Evolutionary conservation across 345 rosid genomes (phyloP).

Genomic region (Gossypium raimondii): DNA sequence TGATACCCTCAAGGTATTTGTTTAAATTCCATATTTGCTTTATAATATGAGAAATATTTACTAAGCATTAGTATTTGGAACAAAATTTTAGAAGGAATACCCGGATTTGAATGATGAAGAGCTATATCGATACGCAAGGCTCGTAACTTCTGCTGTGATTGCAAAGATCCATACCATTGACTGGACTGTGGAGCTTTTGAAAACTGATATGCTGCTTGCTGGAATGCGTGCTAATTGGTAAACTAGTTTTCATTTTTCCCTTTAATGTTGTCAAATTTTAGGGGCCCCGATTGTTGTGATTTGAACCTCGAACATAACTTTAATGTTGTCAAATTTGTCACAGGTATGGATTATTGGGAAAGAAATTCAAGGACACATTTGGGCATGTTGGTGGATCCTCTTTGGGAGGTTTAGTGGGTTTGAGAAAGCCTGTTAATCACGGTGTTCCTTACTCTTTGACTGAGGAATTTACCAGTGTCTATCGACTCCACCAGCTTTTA

Average conservation of each 20-base stretch:
- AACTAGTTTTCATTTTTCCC: neutral
- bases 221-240: constrained; percentile 62
- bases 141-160: constrained; percentile 58
- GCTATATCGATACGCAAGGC: constrained; percentile 43
- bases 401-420: constrained; percentile 50
- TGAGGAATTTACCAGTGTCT: constrained; percentile 59
- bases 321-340: neutral
- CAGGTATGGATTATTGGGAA: constrained; percentile 59
- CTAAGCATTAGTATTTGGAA: neutral
- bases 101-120: constrained; percentile 42
- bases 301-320: neutral
- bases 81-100: constrained; percentile 29
- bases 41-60: neutral
- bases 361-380: constrained; percentile 52
- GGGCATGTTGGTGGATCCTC: constrained; percentile 43
- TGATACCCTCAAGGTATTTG: constrained; percentile 41
- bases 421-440: constrained; percentile 41
- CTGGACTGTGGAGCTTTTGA: constrained; percentile 66
- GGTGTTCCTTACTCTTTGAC: constrained; percentile 64
- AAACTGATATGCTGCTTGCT: constrained; percentile 47
- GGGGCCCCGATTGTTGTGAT: neutral
- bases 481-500: constrained; percentile 52
- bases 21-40: neutral
- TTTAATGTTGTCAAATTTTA: too few relatives aligned
- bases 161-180: constrained; percentile 69